A percentile compares a stretch with the other conserved stretches of the same genome.
Evolutionary conservation across 2,329 filamentous ascomycete species (phyloP).

Genomic region (Chaetomium globosum): DNA sequence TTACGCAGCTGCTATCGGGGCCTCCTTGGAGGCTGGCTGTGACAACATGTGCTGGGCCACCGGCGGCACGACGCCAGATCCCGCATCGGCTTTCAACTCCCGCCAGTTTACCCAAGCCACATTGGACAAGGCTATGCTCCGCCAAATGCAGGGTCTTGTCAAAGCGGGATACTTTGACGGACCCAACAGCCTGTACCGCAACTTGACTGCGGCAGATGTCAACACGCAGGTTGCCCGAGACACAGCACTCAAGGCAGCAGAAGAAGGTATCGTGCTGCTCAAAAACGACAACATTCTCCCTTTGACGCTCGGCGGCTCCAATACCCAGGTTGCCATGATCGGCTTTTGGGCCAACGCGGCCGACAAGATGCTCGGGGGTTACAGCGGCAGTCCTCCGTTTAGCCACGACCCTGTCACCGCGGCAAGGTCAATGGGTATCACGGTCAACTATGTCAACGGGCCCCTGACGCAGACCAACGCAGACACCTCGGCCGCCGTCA

Average conservation of each 20-base stretch:
- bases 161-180: constrained; percentile 60
- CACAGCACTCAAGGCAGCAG: constrained; percentile 58
- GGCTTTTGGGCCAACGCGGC: constrained; percentile 63
- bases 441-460: constrained; percentile 49
- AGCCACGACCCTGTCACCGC: constrained; percentile 57
- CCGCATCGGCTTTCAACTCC: constrained; percentile 35
- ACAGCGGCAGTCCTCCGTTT: constrained; percentile 59
- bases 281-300: constrained; percentile 57
- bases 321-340: constrained; percentile 56
- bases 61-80: constrained; percentile 31
- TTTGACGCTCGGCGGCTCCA: constrained; percentile 50
- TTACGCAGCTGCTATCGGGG: constrained; percentile 31
- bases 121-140: constrained; percentile 50
- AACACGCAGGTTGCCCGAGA: constrained; percentile 55
- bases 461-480: constrained; percentile 37
- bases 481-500: constrained; percentile 30
- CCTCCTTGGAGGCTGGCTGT: constrained; percentile 30
- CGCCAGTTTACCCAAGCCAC: constrained; percentile 37
- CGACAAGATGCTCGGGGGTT: constrained; percentile 61
- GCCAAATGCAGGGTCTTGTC: constrained; percentile 58
- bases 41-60: constrained; percentile 36
- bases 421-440: constrained; percentile 50
- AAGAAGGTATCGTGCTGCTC: constrained; percentile 51
- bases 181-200: constrained; percentile 23
- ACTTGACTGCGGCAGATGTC: constrained; percentile 58